Conservation (phyloP, 2,329 filamentous ascomycete genomes). For the Fusarium anguioides region DNA sequence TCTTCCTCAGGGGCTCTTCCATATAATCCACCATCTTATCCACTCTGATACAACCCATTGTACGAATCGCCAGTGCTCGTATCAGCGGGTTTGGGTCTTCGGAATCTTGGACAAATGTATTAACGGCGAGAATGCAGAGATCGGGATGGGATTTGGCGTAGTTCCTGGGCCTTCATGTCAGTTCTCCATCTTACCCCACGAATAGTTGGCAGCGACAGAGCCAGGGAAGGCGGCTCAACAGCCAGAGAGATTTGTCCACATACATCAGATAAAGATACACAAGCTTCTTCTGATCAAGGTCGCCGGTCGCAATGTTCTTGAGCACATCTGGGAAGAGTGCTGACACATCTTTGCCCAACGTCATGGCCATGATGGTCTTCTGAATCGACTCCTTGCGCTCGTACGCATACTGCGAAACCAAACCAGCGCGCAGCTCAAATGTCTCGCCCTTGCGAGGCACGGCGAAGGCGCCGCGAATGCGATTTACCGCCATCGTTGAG, state of each 20-base stretch:
- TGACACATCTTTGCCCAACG: slow-evolving; percentile 96
- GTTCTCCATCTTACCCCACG: slow-evolving; percentile 7
- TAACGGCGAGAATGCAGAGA: slow-evolving; percentile 97
- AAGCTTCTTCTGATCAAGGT: slow-evolving; percentile 99
- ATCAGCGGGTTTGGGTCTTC: slow-evolving; percentile 98
- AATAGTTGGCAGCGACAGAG: slow-evolving; percentile 8
- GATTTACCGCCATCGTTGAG: slow-evolving; percentile 87
- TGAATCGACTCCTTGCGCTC: slow-evolving; percentile 99
- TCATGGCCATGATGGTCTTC: slow-evolving; percentile 99
- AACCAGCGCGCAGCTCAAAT: slow-evolving; percentile 92
- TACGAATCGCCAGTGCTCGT: slow-evolving; percentile 92
- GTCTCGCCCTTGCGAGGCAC: slow-evolving; percentile 97
- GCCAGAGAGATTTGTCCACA: slow-evolving; percentile 47
- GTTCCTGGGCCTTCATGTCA: slow-evolving; percentile 72
- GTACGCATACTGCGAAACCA: slow-evolving; percentile 99
- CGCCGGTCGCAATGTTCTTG: slow-evolving; percentile 96
- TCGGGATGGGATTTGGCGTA: slow-evolving; percentile 99
- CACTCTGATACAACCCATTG: slow-evolving; percentile 98
- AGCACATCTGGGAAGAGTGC: slow-evolving; percentile 96
- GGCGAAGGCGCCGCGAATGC: slow-evolving; percentile 93
- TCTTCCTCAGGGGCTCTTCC: slow-evolving; percentile 97
- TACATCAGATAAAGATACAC: slow-evolving; percentile 98
- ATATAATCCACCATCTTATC: slow-evolving; percentile 99
- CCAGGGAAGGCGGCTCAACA: not conserved
- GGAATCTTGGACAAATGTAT: slow-evolving; percentile 98